Evolutionary conservation across 768 basidiomycete species (phyloP).

Genomic region (Kondoa malvinella): DNA sequence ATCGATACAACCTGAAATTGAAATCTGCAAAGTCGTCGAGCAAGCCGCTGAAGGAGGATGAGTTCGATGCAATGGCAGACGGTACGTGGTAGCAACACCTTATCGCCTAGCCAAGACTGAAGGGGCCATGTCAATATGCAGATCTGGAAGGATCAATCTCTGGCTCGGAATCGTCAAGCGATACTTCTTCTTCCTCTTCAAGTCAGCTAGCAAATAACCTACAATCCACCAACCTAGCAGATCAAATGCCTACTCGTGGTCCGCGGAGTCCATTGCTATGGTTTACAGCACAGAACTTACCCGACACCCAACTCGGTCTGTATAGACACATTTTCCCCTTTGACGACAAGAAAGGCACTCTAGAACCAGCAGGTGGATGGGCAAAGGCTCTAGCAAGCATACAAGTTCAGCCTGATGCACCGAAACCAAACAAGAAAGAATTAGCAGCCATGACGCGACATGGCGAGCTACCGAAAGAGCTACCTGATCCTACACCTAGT

Average conservation of each 20-base stretch:
- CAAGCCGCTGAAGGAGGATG: conserved; percentile 46
- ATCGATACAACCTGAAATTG: conserved; percentile 89
- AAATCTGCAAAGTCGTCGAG: conserved; percentile 36
- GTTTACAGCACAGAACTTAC: conserved; percentile 68
- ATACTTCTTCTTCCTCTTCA: conserved; percentile 28
- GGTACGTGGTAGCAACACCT: conserved; percentile 38
- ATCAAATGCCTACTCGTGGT: not conserved
- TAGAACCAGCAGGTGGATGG: conserved; percentile 34
- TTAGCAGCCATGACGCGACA: not conserved
- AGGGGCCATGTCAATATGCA: conserved; percentile 26
- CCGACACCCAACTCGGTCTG: conserved; percentile 66
- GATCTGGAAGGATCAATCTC: conserved; percentile 75
- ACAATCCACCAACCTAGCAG: not conserved
- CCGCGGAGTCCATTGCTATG: conserved; percentile 46
- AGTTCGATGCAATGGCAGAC: conserved; percentile 63
- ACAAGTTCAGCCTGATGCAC: conserved; percentile 39
- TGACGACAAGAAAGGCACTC: conserved; percentile 26
- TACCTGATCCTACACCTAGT: conserved; percentile 19
- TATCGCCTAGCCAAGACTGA: not conserved
- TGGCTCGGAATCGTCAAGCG: conserved; percentile 58
- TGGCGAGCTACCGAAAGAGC: not conserved
- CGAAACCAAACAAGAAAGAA: conserved; percentile 19
- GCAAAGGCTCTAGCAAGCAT: conserved; percentile 48
- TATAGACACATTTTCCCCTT: conserved; percentile 60
- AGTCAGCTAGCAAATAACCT: not conserved